A percentile compares a stretch with the other conserved stretches of the same genome.
These are phyloP conservation scores for Osmanthus fragrans DNA, from an alignment of 257 asterid species.

Conservation along the genomic window DNA sequence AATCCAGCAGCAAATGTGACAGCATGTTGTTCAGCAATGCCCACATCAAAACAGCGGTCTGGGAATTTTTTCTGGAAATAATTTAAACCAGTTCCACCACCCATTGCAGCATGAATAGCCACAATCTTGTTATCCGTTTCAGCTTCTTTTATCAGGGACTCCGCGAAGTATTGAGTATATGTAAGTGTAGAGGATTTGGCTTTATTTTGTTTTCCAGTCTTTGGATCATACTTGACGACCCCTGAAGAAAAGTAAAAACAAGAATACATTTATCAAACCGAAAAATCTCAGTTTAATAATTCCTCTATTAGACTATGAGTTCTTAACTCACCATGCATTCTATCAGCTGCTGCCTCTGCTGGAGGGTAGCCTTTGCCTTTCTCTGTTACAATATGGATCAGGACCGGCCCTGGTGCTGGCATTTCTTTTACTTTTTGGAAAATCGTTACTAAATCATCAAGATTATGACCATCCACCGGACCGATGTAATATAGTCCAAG, in stretches of 20 bases:
- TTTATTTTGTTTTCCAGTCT: constrained; percentile 57
- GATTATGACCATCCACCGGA: constrained; percentile 60
- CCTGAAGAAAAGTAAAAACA: constrained; percentile 24
- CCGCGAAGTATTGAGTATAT: constrained; percentile 66
- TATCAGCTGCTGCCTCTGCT: constrained; percentile 59
- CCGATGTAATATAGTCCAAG: constrained; percentile 71
- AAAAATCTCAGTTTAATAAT: background rate
- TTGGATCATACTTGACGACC: constrained; percentile 62
- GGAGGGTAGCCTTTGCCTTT: constrained; percentile 77
- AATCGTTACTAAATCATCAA: constrained; percentile 58
- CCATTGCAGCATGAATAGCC: constrained; percentile 86
- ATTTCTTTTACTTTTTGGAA: constrained; percentile 51
- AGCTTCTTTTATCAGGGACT: constrained; percentile 56
- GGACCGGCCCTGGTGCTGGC: constrained; percentile 62
- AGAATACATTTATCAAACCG: background rate
- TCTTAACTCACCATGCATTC: constrained; percentile 52
- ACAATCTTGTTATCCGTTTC: constrained; percentile 51
- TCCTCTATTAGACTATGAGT: background rate
- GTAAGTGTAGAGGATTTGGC: constrained; percentile 31
- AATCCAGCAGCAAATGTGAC: constrained; percentile 77
- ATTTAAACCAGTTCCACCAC: constrained; percentile 75
- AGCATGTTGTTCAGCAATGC: constrained; percentile 72
- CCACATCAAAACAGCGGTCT: constrained; percentile 58
- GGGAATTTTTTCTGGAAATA: constrained; percentile 58
- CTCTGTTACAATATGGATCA: constrained; percentile 56